phyloP scores from a whole-genome alignment of 2,329 filamentous ascomycete species.

The Chalara sp. region DNA sequence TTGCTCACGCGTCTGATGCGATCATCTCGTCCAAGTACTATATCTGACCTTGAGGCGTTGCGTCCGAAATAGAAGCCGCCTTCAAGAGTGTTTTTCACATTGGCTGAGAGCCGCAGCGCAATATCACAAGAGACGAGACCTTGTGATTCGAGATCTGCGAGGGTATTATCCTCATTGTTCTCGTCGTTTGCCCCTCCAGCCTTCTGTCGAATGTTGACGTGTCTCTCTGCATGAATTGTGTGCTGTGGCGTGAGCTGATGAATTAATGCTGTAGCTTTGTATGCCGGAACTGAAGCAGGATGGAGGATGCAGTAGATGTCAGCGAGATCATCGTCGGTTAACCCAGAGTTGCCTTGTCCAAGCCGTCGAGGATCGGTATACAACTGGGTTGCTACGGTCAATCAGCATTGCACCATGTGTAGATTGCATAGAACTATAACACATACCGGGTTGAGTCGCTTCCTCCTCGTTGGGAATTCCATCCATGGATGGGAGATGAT shows the following conservation, averaged over 20 bases:
- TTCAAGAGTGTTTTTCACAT: conserved; percentile 53
- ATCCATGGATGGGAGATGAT: conserved; percentile 9
- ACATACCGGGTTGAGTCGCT: conserved; percentile 25
- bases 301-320: conserved; percentile 88
- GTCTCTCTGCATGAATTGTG: conserved; percentile 48
- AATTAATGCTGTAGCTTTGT: conserved; percentile 52
- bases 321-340: conserved; percentile 74
- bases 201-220: conserved; percentile 18
- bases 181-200: conserved; percentile 3
- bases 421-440: background rate
- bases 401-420: background rate
- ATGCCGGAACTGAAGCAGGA: conserved; percentile 67
- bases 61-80: conserved; percentile 84
- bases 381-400: conserved; percentile 61
- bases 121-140: conserved; percentile 47
- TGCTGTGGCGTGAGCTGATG: conserved; percentile 47
- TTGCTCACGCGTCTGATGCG: conserved; percentile 76
- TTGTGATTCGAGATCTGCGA: conserved; percentile 13
- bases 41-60: conserved; percentile 64
- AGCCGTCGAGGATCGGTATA: conserved; percentile 73
- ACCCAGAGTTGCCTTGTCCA: conserved; percentile 74
- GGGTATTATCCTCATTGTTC: conserved; percentile 5
- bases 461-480: conserved; percentile 15
- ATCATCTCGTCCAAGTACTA: conserved; percentile 60
- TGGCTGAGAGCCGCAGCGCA: conserved; percentile 71